Evolutionary conservation across 345 rosid species (phyloP).

Genomic region (Bruguiera gymnorhiza): DNA sequence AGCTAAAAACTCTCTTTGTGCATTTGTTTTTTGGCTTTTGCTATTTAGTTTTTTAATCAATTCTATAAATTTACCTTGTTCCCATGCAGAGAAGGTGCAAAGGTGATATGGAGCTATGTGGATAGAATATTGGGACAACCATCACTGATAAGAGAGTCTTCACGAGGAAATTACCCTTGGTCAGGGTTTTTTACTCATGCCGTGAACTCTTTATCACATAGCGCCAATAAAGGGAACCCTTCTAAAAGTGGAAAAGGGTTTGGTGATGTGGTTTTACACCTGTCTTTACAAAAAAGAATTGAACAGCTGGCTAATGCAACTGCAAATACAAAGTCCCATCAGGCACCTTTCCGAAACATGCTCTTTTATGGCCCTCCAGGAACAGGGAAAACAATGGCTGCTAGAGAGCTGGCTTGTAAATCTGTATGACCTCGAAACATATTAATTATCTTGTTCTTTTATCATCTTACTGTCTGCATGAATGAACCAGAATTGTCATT

Average conservation of each 20-base stretch:
- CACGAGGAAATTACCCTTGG: conserved; percentile 97
- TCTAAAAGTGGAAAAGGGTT: conserved; percentile 62
- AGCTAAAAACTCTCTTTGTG: background rate
- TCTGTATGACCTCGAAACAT: conserved; percentile 55
- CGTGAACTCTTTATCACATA: conserved; percentile 40
- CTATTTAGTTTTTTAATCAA: background rate
- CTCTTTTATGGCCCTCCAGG: conserved; percentile 99
- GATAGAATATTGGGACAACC: conserved; percentile 98
- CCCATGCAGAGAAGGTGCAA: conserved; percentile 89
- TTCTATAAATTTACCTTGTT: conserved; percentile 6
- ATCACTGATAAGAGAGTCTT: conserved; percentile 90
- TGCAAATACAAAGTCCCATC: conserved; percentile 93
- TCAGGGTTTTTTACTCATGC: conserved; percentile 58
- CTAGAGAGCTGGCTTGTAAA: conserved; percentile 82
- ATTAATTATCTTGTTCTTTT: background rate
- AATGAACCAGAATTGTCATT: too few relatives aligned
- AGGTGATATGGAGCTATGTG: conserved; percentile 94
- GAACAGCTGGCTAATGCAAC: conserved; percentile 83
- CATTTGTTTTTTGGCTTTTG: background rate
- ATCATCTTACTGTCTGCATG: background rate
- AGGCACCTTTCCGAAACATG: conserved; percentile 94
- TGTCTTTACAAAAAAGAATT: conserved; percentile 80
- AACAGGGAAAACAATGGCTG: conserved; percentile 99
- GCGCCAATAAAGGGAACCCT: conserved; percentile 39
- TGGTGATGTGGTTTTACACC: conserved; percentile 93